Percentiles rank a stretch among this genome's conserved stretches.
These are phyloP conservation scores for Brassica incana DNA, from an alignment of 345 rosid genomes.

Conservation along the genomic window DNA sequence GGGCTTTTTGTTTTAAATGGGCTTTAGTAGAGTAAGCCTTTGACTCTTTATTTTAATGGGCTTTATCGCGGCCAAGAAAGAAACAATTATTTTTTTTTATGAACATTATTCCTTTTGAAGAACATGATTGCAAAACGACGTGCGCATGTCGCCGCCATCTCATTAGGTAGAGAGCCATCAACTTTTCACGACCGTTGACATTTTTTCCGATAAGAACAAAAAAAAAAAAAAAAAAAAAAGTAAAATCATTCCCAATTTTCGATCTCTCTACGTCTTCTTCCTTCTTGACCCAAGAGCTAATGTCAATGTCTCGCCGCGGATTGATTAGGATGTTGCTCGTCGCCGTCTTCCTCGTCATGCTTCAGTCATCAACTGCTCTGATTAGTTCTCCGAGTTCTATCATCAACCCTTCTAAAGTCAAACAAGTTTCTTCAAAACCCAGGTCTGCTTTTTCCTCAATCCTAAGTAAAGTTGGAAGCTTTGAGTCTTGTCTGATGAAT, in stretches of 20 bases:
- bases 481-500: neutral
- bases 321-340: constrained; percentile 38
- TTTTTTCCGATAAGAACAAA: constrained; percentile 3
- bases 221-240: neutral
- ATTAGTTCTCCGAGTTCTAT: constrained; percentile 62
- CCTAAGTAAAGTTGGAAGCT: constrained; percentile 10
- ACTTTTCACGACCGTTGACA: constrained; percentile 41
- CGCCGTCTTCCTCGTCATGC: constrained; percentile 45
- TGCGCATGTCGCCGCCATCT: constrained; percentile 43
- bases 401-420: constrained; percentile 81
- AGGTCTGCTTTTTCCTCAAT: constrained; percentile 44
- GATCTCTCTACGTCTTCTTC: constrained; percentile 2
- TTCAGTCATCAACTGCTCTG: constrained; percentile 41
- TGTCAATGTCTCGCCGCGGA: constrained; percentile 23
- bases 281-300: constrained; percentile 31
- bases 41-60: constrained; percentile 5
- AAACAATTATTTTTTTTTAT: neutral
- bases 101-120: neutral
- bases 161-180: constrained; percentile 29
- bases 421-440: constrained; percentile 82
- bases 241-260: neutral
- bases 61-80: neutral
- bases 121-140: constrained; percentile 22
- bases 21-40: neutral
- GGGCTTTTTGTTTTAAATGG: constrained; percentile 5